Conservation (phyloP, 192 early-diverging fungal genomes). For the Kickxella alabastrina region DNA sequence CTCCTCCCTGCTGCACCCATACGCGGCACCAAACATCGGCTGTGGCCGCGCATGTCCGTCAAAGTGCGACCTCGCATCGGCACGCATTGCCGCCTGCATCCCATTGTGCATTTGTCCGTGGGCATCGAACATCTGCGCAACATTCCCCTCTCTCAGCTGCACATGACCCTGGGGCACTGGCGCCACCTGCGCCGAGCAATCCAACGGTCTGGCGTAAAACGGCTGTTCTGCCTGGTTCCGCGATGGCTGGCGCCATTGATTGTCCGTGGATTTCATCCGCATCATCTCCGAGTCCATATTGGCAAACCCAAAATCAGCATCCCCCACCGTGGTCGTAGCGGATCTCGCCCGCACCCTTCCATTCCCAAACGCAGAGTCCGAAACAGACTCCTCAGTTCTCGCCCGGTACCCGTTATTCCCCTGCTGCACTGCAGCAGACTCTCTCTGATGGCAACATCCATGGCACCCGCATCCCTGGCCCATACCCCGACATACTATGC, state of each 20-base stretch:
- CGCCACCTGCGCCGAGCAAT: slow-evolving; percentile 1
- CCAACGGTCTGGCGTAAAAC: slow-evolving; percentile 30
- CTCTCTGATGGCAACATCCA: slow-evolving; percentile 13
- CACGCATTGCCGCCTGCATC: slow-evolving; percentile 29
- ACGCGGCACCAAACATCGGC: slow-evolving; percentile 28
- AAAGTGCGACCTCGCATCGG: slow-evolving; percentile 29
- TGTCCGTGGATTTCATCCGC: slow-evolving; percentile 39
- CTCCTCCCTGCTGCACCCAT: slow-evolving; percentile 16
- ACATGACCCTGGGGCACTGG: slow-evolving; percentile 34
- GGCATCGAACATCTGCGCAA: slow-evolving; percentile 19
- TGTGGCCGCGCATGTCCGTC: slow-evolving; percentile 14
- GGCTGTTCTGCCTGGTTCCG: slow-evolving; percentile 13
- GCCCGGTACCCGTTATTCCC: slow-evolving; percentile 8
- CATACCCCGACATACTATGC: slow-evolving; percentile 22
- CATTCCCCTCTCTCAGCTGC: slow-evolving; percentile 29
- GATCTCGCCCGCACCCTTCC: slow-evolving; percentile 39
- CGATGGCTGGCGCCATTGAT: slow-evolving; percentile 16
- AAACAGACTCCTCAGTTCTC: slow-evolving; percentile 32
- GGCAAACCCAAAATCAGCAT: slow-evolving; percentile 42
- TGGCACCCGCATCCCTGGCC: slow-evolving; percentile 31
- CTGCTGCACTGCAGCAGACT: background rate
- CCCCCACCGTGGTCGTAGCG: slow-evolving; percentile 35
- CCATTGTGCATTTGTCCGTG: slow-evolving; percentile 27
- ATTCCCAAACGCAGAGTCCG: slow-evolving; percentile 35
- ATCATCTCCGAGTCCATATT: slow-evolving; percentile 47